Evolutionary conservation across 1,139 yeast species (phyloP).

Genomic region (Trichomonascaceae sp.): DNA sequence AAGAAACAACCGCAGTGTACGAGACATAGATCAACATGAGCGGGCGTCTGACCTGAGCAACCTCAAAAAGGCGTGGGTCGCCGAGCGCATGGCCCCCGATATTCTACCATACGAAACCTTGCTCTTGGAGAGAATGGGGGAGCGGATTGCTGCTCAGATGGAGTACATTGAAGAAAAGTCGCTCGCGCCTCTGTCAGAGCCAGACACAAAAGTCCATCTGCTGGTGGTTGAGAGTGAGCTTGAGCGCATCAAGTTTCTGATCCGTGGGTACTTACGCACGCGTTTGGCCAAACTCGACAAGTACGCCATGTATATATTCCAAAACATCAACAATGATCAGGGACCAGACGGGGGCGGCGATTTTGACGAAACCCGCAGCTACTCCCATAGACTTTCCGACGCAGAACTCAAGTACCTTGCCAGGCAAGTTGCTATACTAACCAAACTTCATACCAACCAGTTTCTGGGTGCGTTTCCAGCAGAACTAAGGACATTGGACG

Average conservation of each 20-base stretch:
- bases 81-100: slow-evolving; percentile 80
- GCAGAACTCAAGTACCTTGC: slow-evolving; percentile 55
- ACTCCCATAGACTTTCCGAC: slow-evolving; percentile 40
- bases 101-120: slow-evolving; percentile 55
- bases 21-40: slow-evolving; percentile 3
- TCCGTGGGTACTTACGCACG: slow-evolving; percentile 68
- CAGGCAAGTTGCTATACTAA: slow-evolving; percentile 31
- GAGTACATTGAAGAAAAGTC: slow-evolving; percentile 55
- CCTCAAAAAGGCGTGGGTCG: slow-evolving; percentile 59
- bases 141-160: slow-evolving; percentile 45
- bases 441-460: slow-evolving; percentile 52
- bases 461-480: slow-evolving; percentile 59
- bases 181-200: slow-evolving; percentile 37
- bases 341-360: slow-evolving; percentile 19
- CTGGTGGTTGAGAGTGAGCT: slow-evolving; percentile 85
- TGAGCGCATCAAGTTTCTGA: slow-evolving; percentile 69
- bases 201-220: slow-evolving; percentile 64
- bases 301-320: slow-evolving; percentile 42
- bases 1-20: too few relatives aligned
- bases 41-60: slow-evolving; percentile 8
- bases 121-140: slow-evolving; percentile 44
- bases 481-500: slow-evolving; percentile 59
- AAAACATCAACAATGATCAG: slow-evolving; percentile 1
- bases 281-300: slow-evolving; percentile 54
- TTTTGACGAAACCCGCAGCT: slow-evolving; percentile 14